Evolutionary conservation across 2,329 filamentous ascomycete genomes (phyloP).

Genomic region (Chrysosporium queenslandicum): DNA sequence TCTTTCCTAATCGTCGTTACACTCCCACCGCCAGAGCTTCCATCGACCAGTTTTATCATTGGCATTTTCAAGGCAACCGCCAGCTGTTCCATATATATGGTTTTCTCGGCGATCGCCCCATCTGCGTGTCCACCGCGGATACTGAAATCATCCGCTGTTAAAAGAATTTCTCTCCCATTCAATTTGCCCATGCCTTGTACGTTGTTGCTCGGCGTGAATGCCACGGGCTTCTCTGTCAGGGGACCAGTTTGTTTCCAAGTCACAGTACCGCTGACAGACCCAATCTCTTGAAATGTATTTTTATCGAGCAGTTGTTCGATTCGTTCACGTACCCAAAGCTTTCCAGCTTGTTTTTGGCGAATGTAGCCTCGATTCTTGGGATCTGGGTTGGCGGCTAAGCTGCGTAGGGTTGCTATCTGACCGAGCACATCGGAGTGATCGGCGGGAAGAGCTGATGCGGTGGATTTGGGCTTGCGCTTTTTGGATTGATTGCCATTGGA

Average conservation of each 20-base stretch:
- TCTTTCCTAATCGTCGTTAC: constrained; percentile 49
- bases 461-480: constrained; percentile 28
- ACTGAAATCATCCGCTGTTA: constrained; percentile 56
- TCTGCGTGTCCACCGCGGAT: constrained; percentile 56
- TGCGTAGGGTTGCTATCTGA: constrained; percentile 45
- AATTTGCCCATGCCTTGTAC: constrained; percentile 50
- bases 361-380: constrained; percentile 47
- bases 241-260: constrained; percentile 43
- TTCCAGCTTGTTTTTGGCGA: constrained; percentile 54
- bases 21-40: constrained; percentile 52
- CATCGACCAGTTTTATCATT: constrained; percentile 55
- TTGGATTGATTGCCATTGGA: constrained; percentile 24
- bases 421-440: constrained; percentile 53
- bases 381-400: constrained; percentile 47
- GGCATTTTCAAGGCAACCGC: constrained; percentile 49
- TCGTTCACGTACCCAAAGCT: constrained; percentile 55
- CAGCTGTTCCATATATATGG: constrained; percentile 53
- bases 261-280: constrained; percentile 50
- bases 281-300: constrained; percentile 49
- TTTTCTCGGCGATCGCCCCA: constrained; percentile 49
- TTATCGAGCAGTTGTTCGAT: constrained; percentile 49
- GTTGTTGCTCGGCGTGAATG: constrained; percentile 52
- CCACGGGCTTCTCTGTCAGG: constrained; percentile 34
- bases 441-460: constrained; percentile 39
- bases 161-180: constrained; percentile 45